Conservation (phyloP, 768 basidiomycete species). For the Agrocybe praecox region DNA sequence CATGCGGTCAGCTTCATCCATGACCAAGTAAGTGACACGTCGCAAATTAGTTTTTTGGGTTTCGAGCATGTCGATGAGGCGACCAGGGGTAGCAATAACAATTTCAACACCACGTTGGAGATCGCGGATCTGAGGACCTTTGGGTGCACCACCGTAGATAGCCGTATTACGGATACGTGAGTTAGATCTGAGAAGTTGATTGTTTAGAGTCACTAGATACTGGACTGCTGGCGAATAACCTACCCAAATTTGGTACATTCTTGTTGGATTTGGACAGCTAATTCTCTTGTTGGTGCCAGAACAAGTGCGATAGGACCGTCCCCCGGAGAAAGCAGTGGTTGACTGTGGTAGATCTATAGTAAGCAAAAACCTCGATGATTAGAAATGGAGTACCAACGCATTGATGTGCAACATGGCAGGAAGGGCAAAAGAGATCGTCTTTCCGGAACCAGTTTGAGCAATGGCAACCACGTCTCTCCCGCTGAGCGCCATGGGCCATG, state of each 20-base stretch:
- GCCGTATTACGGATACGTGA: constrained; percentile 98
- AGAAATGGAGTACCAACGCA: constrained; percentile 61
- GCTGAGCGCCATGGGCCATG: constrained; percentile 98
- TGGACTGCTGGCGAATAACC: neutral
- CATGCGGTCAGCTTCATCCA: constrained; percentile 99
- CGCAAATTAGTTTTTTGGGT: constrained; percentile 94
- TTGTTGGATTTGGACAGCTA: constrained; percentile 98
- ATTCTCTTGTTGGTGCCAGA: constrained; percentile 95
- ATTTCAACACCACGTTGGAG: constrained; percentile 96
- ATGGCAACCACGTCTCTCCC: constrained; percentile 96
- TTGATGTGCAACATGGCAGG: constrained; percentile 99
- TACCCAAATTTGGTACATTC: constrained; percentile 98
- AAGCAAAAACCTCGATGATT: constrained; percentile 9
- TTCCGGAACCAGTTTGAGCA: constrained; percentile 97
- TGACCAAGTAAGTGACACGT: constrained; percentile 95
- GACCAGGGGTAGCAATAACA: constrained; percentile 99
- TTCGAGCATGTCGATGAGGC: constrained; percentile 99
- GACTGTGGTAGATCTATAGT: constrained; percentile 44
- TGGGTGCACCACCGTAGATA: constrained; percentile 98
- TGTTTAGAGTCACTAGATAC: neutral
- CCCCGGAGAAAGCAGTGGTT: constrained; percentile 89
- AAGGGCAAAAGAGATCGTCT: constrained; percentile 97
- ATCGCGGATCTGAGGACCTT: constrained; percentile 98
- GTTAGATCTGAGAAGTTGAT: constrained; percentile 55
- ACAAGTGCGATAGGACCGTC: constrained; percentile 98